A percentile compares a stretch with the other conserved stretches of the same genome.
These are phyloP conservation scores for Talaromyces borbonicus DNA, from an alignment of 495 filamentous ascomycete genomes.

Conservation along the genomic window DNA sequence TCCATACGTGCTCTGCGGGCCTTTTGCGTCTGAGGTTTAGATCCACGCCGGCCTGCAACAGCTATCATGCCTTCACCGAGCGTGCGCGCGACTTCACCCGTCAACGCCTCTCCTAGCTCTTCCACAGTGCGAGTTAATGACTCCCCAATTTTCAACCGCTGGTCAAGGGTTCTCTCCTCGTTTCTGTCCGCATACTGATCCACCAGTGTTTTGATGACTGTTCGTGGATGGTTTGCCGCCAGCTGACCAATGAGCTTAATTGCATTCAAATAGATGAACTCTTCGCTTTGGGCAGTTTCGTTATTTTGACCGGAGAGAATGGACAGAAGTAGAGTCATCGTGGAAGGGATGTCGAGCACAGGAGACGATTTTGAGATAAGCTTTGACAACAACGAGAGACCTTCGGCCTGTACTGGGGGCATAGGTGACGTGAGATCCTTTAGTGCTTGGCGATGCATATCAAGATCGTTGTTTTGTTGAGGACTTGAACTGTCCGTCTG, in stretches of 20 bases:
- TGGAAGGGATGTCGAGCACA: slow-evolving; percentile 60
- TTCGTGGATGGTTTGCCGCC: slow-evolving; percentile 52
- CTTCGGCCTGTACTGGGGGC: slow-evolving; percentile 68
- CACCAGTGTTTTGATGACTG: slow-evolving; percentile 54
- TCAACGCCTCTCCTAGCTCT: slow-evolving; percentile 50
- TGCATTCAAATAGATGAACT: slow-evolving; percentile 64
- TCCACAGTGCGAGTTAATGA: slow-evolving; percentile 60
- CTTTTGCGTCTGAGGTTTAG: slow-evolving; percentile 44
- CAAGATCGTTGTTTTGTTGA: slow-evolving; percentile 50
- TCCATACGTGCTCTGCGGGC: slow-evolving; percentile 38
- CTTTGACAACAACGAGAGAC: slow-evolving; percentile 57
- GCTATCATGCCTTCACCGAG: slow-evolving; percentile 55
- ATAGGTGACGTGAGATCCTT: slow-evolving; percentile 67
- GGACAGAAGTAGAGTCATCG: slow-evolving; percentile 54
- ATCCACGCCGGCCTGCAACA: slow-evolving; percentile 53
- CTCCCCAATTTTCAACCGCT: slow-evolving; percentile 64
- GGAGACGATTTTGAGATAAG: slow-evolving; percentile 54
- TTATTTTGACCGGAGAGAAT: slow-evolving; percentile 46
- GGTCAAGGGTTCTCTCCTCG: slow-evolving; percentile 51
- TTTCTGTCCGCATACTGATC: slow-evolving; percentile 58
- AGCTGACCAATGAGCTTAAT: slow-evolving; percentile 61
- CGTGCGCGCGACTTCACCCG: slow-evolving; percentile 44
- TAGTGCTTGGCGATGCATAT: slow-evolving; percentile 61
- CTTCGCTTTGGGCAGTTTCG: slow-evolving; percentile 40
- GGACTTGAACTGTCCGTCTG: slow-evolving; percentile 24